phyloP scores from a whole-genome alignment of 2,329 filamentous ascomycete species.

The Cladosporium sp. region DNA sequence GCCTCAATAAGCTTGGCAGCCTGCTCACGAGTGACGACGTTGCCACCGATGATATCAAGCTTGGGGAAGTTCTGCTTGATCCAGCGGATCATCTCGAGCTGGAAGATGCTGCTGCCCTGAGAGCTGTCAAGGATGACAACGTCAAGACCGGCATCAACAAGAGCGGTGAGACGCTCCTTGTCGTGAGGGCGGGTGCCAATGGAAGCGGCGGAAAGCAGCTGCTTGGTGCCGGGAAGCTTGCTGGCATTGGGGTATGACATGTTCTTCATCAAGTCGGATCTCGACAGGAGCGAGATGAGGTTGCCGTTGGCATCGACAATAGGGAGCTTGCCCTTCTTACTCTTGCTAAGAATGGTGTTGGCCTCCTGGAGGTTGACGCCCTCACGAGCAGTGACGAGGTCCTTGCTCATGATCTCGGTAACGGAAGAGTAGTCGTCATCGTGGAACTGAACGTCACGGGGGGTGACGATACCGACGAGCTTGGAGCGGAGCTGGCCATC shows the following conservation, averaged over 20 bases:
- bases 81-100: slow-evolving; percentile 97
- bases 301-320: slow-evolving; percentile 46
- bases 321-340: slow-evolving; percentile 77
- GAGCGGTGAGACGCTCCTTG: slow-evolving; percentile 75
- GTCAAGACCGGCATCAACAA: slow-evolving; percentile 92
- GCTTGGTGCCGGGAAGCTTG: slow-evolving; percentile 94
- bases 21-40: slow-evolving; percentile 96
- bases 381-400: slow-evolving; percentile 79
- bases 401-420: slow-evolving; percentile 88
- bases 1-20: slow-evolving; percentile 87
- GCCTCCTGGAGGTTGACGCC: slow-evolving; percentile 83
- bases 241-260: slow-evolving; percentile 93
- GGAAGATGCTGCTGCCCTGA: slow-evolving; percentile 98
- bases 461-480: slow-evolving; percentile 94
- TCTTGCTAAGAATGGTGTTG: slow-evolving; percentile 87
- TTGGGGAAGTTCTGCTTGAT: slow-evolving; percentile 80
- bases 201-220: slow-evolving; percentile 89
- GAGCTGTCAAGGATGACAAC: slow-evolving; percentile 94
- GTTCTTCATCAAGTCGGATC: slow-evolving; percentile 98
- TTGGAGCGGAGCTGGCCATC: slow-evolving; percentile 89
- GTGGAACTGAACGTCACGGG: slow-evolving; percentile 97
- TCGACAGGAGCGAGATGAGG: slow-evolving; percentile 76
- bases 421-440: slow-evolving; percentile 67
- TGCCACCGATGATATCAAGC: slow-evolving; percentile 94
- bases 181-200: slow-evolving; percentile 95